A percentile compares a stretch with the other conserved stretches of the same genome.
Evolutionary conservation across 192 early-diverging fungal genomes (phyloP).

Genomic region (Oehlia diaphana): DNA sequence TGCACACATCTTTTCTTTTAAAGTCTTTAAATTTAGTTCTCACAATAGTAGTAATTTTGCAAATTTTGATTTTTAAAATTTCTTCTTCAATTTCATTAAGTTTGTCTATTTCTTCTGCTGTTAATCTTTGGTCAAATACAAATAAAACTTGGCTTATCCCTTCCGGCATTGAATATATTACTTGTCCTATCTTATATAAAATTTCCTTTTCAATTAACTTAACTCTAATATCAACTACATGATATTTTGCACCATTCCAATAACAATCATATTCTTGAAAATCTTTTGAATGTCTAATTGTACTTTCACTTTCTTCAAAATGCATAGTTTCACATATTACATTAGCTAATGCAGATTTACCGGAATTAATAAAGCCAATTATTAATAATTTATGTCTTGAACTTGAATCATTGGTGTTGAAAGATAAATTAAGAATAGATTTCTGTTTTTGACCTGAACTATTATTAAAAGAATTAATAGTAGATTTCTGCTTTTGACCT

Average conservation of each 20-base stretch:
- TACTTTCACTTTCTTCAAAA: too few species aligned
- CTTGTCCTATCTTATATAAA: too few species aligned
- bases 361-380: not conserved
- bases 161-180: not conserved
- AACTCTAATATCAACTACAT: not conserved
- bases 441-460: too few species aligned
- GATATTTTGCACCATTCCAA: not conserved
- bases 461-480: too few species aligned
- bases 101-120: not conserved
- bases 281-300: too few species aligned
- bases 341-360: too few species aligned
- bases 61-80: not conserved
- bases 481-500: too few species aligned
- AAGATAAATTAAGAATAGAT: too few species aligned
- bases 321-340: too few species aligned
- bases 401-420: too few species aligned
- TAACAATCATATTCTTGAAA: not conserved
- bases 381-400: not conserved
- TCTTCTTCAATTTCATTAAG: too few species aligned
- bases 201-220: not conserved
- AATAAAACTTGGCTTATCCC: constrained; percentile 13
- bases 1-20: not conserved
- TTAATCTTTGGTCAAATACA: not conserved
- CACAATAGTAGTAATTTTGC: not conserved
- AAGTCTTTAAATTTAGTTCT: not conserved